Percentiles rank a stretch among this genome's conserved stretches.
phyloP scores from a whole-genome alignment of 768 basidiomycete genomes.

The Tephrocybe sp. region DNA sequence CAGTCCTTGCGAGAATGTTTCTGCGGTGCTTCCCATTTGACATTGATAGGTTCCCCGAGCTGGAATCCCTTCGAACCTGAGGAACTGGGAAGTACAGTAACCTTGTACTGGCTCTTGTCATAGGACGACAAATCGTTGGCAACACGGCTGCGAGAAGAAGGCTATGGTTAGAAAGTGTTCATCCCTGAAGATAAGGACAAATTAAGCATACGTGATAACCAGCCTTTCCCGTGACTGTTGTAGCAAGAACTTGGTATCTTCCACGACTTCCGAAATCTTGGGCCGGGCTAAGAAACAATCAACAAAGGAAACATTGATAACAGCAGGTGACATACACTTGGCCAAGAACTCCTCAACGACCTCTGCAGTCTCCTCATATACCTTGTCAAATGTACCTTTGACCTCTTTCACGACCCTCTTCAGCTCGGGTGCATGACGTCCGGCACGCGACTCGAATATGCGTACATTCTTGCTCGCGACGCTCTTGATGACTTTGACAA shows the following conservation, averaged over 20 bases:
- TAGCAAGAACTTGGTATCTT: conserved; percentile 88
- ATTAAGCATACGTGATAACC: conserved; percentile 86
- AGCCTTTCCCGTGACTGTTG: conserved; percentile 89
- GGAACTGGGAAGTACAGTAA: conserved; percentile 54
- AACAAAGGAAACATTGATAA: neutral
- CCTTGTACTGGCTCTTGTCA: conserved; percentile 76
- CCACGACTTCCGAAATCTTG: conserved; percentile 81
- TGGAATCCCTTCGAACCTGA: conserved; percentile 66
- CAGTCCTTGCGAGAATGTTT: conserved; percentile 91
- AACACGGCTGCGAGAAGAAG: conserved; percentile 62
- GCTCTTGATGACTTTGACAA: conserved; percentile 96
- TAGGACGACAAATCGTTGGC: conserved; percentile 77
- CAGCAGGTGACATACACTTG: conserved; percentile 61
- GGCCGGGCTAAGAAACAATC: conserved; percentile 64
- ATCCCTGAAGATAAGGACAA: neutral
- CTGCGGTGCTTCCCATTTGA: conserved; percentile 85
- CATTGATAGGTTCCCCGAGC: conserved; percentile 84
- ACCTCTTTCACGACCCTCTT: conserved; percentile 81
- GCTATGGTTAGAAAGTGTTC: conserved; percentile 3
- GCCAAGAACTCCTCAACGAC: conserved; percentile 92
- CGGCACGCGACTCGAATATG: conserved; percentile 71
- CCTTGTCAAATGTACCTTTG: conserved; percentile 92
- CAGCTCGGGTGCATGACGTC: conserved; percentile 81
- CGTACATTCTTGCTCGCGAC: conserved; percentile 83
- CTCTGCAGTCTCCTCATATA: conserved; percentile 90